Base-by-base conservation (phyloP, 2,329 filamentous ascomycete genomes). In the Fusarium sp. region DNA sequence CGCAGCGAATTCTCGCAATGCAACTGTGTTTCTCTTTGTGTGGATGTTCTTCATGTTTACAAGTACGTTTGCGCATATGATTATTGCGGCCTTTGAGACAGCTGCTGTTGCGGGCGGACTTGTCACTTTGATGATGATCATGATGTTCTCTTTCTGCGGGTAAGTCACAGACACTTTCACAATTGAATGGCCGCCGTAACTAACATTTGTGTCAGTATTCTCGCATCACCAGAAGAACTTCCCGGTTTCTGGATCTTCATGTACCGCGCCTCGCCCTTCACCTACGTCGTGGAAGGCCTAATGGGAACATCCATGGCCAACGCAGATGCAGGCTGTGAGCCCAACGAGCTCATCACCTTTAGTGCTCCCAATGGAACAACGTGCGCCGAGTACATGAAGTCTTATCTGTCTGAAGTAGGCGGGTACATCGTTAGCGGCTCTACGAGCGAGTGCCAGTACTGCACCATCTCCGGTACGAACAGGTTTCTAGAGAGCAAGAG, bases 181-280 rank as follows among this genome's bases (percentile, higher is more conserved):
- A 4, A 4, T 6, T 4, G 2, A 16, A 6, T 9, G 6, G 2
- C n/a, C 8, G 3, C 8, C 4, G 10, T 16, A 6, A 4, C 52
- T 57, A 7, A 67, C 59, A 30, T 16, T 26, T 9, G 64, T 36
- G 68, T 77, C 54, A 83, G 87, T 80, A 88, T 93, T 34, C 82
- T 93, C 50, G 88, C 88, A 8, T 79, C 82, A 3, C 89, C 89
- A 1, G 75, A 78, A 1, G 79, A 82, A 3, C 84, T 94, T n/a
- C 91, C 92, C 0, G 82, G 86, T 4, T 93, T 93, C 82, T 94
- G 92, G 92, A 87, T 89, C 70, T 92, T 91, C 82, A 89, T 92
- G 87, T 92, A 93, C 76, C 86, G 90, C 37, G 80, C 91, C 51
- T 91, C 88, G 1, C 91, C 92, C 0, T 89, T 94, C 75, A 92